Conservation (phyloP, 192 early-diverging fungal species). For the Umbelopsis ramanniana region DNA sequence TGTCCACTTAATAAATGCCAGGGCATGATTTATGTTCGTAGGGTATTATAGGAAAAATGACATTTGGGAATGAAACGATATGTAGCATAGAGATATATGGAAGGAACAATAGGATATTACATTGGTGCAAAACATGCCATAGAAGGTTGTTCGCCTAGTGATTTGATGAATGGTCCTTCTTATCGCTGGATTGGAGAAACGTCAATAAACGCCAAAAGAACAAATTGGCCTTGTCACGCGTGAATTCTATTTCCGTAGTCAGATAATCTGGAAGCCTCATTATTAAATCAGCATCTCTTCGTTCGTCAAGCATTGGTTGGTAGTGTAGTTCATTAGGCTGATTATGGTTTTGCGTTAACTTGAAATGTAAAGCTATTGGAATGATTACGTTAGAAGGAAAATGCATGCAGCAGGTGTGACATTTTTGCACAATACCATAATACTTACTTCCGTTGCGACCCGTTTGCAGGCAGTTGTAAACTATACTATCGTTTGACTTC, state of each 20-base stretch:
- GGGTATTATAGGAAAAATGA: background rate
- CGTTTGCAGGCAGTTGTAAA: slow-evolving; percentile 27
- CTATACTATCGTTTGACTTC: background rate
- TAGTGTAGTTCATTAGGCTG: slow-evolving; percentile 15
- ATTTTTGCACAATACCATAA: background rate
- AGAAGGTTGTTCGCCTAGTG: background rate
- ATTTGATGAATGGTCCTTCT: background rate
- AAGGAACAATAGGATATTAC: background rate
- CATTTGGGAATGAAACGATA: background rate
- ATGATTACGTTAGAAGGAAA: background rate
- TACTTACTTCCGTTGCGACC: slow-evolving; percentile 30
- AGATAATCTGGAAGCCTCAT: slow-evolving; percentile 23
- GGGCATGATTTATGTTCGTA: background rate
- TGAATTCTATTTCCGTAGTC: slow-evolving; percentile 22
- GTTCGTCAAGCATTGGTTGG: slow-evolving; percentile 23
- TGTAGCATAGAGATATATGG: background rate
- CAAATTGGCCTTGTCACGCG: background rate
- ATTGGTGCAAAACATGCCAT: background rate
- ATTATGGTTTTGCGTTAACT: slow-evolving; percentile 13
- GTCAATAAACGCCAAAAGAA: slow-evolving; percentile 26
- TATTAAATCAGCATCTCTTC: slow-evolving; percentile 17
- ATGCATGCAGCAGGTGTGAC: no score
- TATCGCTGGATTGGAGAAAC: slow-evolving; percentile 16
- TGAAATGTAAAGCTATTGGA: slow-evolving; percentile 23
- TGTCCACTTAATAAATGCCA: background rate